Evolutionary conservation across 2,329 filamentous ascomycete genomes (phyloP), one percentile per base, ranked within the genome.

Genomic region (Aspergillus flavus): DNA sequence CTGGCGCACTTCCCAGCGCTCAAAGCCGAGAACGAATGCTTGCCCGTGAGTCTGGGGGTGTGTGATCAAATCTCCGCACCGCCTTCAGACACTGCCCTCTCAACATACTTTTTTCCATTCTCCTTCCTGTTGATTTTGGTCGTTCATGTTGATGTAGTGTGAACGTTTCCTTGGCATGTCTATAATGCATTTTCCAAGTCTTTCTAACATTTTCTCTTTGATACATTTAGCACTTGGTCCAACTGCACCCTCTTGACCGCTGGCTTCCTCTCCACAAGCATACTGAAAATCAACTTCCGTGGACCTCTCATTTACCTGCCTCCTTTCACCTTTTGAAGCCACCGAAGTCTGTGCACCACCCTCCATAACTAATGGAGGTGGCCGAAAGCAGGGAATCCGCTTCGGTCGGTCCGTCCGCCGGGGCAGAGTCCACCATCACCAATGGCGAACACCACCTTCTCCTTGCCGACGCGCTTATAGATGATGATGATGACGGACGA

Each of bases 401-500:
- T 68, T 74, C 71, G 66, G 75, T 70, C 68, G 77, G 71, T 71
- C 74, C 72, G 64, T 59, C 75, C 64, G 73, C 73, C 36, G 75
- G 73, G 61, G 68, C 71, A 53, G 75, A 75, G 54, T 64, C 76
- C 59, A 73, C 71, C 45, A 68, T 73, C 64, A 66, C 75, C 70
- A 79, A 80, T 72, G 73, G 74, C 62, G 74, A 76, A 59, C 71
- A 73, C 48, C 72, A 75, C 67, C 66, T 75, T 57, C 69, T 75
- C 46, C 64, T 76, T 28, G 75, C 76, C 63, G 85, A 86, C 68
- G 71, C 73, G 59, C 69, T 79, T 64, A 75, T 78, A 70, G 88
- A 89, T 72, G 91, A 89, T 71, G 91, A 89, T 72, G 91, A 88
- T 75, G 58, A 60, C 36, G 61, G 56, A 26, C 84, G 91, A 59